A percentile compares a stretch with the other conserved stretches of the same genome.
phyloP scores from a whole-genome alignment of 2,329 filamentous ascomycete species.

The Chrysoporthe puriensis region DNA sequence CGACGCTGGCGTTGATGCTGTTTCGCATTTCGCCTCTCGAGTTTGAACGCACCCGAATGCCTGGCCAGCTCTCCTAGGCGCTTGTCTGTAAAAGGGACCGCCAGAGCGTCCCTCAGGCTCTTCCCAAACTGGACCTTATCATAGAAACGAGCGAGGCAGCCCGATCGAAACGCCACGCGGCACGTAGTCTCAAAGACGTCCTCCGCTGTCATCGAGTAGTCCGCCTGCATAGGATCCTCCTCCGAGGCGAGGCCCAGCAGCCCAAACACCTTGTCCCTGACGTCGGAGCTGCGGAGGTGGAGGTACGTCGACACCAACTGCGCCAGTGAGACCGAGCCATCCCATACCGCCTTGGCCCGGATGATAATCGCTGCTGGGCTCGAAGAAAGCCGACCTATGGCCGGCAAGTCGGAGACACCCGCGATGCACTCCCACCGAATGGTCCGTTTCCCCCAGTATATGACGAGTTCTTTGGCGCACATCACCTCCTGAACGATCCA shows the following conservation, averaged over 20 bases:
- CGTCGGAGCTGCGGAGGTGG: constrained; percentile 1
- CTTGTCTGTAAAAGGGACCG: neutral
- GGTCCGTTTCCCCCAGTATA: constrained; percentile 11
- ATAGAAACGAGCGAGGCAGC: neutral
- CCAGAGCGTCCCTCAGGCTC: constrained; percentile 1
- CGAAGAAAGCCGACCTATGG: neutral
- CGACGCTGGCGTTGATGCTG: neutral
- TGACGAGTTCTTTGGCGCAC: constrained; percentile 10
- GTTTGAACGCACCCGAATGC: neutral
- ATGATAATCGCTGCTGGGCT: constrained; percentile 5
- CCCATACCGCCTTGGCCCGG: neutral
- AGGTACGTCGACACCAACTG: neutral
- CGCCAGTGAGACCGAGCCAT: neutral
- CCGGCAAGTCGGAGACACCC: neutral
- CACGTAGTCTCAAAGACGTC: constrained; percentile 9
- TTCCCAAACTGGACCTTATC: constrained; percentile 4
- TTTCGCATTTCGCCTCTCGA: neutral
- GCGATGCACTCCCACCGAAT: constrained; percentile 14
- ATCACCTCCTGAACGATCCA: constrained; percentile 25
- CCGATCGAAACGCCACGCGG: neutral
- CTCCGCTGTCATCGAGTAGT: constrained; percentile 4
- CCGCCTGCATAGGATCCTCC: constrained; percentile 1
- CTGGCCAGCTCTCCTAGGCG: neutral
- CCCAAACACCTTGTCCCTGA: constrained; percentile 9
- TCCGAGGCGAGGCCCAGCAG: constrained; percentile 2